phyloP scores from a whole-genome alignment of 2,329 filamentous ascomycete genomes.

The Colletotrichum sojae region DNA sequence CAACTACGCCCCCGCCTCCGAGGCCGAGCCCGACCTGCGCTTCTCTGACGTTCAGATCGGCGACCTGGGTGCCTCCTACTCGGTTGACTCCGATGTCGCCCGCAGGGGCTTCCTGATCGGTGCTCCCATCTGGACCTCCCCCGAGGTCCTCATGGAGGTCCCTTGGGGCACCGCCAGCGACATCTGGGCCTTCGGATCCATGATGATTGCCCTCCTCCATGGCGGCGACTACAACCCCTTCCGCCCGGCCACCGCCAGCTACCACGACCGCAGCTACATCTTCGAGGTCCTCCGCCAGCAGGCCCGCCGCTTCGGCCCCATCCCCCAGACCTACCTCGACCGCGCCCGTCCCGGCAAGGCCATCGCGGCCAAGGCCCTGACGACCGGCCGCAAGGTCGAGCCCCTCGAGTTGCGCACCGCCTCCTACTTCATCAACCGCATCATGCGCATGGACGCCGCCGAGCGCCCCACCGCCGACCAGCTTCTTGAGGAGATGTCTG shows the following conservation, averaged over 20 bases:
- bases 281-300: constrained; percentile 40
- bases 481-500: constrained; percentile 38
- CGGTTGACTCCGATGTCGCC: constrained; percentile 34
- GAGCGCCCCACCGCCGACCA: constrained; percentile 38
- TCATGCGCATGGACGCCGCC: constrained; percentile 39
- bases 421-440: constrained; percentile 37
- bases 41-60: constrained; percentile 39
- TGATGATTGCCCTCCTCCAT: constrained; percentile 52
- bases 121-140: constrained; percentile 38
- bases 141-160: constrained; percentile 38
- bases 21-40: constrained; percentile 36
- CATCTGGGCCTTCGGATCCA: constrained; percentile 88
- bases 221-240: constrained; percentile 40
- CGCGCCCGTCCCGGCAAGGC: constrained; percentile 37
- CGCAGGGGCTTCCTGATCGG: constrained; percentile 36
- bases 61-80: constrained; percentile 36
- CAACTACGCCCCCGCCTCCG: constrained; percentile 31
- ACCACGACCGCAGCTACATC: constrained; percentile 38
- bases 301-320: constrained; percentile 35
- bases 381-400: constrained; percentile 33
- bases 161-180: constrained; percentile 76
- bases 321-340: constrained; percentile 36
- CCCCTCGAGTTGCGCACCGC: constrained; percentile 37
- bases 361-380: constrained; percentile 36
- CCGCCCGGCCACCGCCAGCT: constrained; percentile 34